Evolutionary conservation across 2,329 filamentous ascomycete genomes (phyloP).

Genomic region (Diaporthe caulivora): DNA sequence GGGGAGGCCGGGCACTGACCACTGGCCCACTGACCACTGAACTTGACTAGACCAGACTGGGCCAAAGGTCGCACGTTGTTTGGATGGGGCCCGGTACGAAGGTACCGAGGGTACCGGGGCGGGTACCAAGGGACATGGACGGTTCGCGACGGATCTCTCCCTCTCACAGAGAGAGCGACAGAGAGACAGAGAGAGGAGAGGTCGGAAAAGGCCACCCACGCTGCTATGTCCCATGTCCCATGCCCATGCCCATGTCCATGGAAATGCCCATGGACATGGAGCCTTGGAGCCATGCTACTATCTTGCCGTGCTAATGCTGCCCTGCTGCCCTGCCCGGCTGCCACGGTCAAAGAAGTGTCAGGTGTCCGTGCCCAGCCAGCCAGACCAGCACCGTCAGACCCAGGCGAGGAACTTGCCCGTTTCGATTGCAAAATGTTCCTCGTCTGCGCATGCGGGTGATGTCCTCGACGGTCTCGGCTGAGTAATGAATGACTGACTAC

Average conservation of each 20-base stretch:
- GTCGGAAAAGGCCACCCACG: slow-evolving; percentile 27
- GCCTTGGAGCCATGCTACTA: too few relatives aligned
- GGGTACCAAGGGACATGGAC: slow-evolving; percentile 11
- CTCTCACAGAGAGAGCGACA: too few relatives aligned
- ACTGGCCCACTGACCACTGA: too few relatives aligned
- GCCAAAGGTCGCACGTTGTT: slow-evolving; percentile 29
- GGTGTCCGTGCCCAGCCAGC: not conserved
- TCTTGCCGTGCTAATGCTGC: not conserved
- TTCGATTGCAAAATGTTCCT: slow-evolving; percentile 30
- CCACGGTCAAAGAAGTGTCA: slow-evolving; percentile 9
- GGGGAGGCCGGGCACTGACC: slow-evolving; percentile 29
- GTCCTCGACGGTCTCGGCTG: slow-evolving; percentile 29
- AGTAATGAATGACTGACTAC: slow-evolving; percentile 31
- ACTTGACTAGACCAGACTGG: not conserved
- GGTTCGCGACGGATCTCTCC: slow-evolving; percentile 6
- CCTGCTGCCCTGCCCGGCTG: slow-evolving; percentile 2
- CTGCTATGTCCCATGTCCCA: too few relatives aligned
- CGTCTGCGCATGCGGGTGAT: slow-evolving; percentile 17
- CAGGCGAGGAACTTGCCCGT: slow-evolving; percentile 27
- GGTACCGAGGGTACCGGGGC: not conserved
- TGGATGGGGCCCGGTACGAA: slow-evolving; percentile 8
- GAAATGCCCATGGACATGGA: too few relatives aligned
- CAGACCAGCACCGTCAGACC: not conserved
- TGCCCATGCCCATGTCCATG: too few relatives aligned
- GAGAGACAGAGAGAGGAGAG: not conserved